These are phyloP conservation scores for Crithidia fasciculata DNA, from an alignment of 208 protist genomes.

Conservation along the genomic window DNA sequence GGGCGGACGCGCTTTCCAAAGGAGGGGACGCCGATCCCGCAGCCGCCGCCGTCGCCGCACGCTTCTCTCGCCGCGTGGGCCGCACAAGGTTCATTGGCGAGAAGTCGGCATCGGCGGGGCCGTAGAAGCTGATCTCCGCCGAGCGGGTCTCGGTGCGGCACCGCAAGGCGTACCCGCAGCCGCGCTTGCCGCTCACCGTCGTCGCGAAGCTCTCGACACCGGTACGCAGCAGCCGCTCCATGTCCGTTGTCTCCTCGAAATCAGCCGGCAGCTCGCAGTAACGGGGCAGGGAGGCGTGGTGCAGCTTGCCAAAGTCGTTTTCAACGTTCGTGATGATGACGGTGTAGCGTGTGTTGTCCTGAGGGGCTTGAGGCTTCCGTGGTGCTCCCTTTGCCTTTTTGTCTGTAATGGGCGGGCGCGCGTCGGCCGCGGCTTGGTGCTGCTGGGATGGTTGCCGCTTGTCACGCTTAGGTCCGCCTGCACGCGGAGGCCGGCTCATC, in stretches of 20 bases:
- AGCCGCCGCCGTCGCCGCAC: constrained; percentile 20
- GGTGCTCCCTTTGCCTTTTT: neutral
- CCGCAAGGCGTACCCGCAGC: constrained; percentile 64
- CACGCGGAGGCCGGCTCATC: neutral
- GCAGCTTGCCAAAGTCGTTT: constrained; percentile 82
- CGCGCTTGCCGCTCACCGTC: neutral
- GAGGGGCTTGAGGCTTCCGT: neutral
- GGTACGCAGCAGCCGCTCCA: constrained; percentile 19
- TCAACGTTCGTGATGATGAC: constrained; percentile 88
- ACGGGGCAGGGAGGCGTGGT: constrained; percentile 49
- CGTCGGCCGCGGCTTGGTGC: neutral
- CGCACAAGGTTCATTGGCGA: neutral
- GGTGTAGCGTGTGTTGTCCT: constrained; percentile 52
- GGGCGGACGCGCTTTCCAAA: neutral
- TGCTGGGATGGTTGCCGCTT: neutral
- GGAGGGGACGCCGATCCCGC: neutral
- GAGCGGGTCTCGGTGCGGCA: constrained; percentile 80
- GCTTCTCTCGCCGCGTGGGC: constrained; percentile 32
- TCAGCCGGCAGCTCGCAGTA: constrained; percentile 56
- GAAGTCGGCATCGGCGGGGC: constrained; percentile 58
- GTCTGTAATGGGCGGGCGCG: neutral
- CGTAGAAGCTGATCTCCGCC: constrained; percentile 71
- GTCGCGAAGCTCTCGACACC: neutral
- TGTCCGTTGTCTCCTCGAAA: constrained; percentile 31
- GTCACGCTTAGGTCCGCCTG: neutral